Evolutionary conservation across 2,329 filamentous ascomycete genomes (phyloP).

Genomic region (Epichloe bromicola): DNA sequence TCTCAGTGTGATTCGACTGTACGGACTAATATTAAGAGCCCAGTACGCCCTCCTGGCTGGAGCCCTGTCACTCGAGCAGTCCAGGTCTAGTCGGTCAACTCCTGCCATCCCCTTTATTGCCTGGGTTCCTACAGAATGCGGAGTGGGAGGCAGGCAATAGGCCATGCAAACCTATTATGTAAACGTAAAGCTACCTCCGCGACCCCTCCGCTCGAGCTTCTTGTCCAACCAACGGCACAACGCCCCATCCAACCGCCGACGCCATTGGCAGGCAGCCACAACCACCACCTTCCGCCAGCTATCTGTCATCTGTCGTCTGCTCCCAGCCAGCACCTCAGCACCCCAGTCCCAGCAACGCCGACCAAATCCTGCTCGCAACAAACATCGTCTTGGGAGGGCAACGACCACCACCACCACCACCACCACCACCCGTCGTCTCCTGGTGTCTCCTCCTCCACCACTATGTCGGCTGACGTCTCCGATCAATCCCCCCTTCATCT

Average conservation of each 20-base stretch:
- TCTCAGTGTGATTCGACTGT: too few relatives aligned
- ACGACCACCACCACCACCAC: neutral
- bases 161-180: too few relatives aligned
- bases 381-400: neutral
- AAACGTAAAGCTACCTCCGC: slow-evolving; percentile 1
- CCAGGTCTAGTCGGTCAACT: too few relatives aligned
- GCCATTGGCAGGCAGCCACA: slow-evolving; percentile 2
- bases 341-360: neutral
- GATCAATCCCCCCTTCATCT: neutral
- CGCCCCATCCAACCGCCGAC: neutral
- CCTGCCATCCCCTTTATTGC: too few relatives aligned
- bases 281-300: neutral
- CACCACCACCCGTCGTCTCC: neutral
- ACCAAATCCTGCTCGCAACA: neutral
- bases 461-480: slow-evolving; percentile 7
- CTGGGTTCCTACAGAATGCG: too few relatives aligned
- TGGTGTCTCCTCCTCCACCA: neutral
- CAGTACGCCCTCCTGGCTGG: too few relatives aligned
- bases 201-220: neutral
- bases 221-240: neutral
- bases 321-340: neutral
- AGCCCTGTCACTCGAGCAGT: too few relatives aligned
- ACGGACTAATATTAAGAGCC: too few relatives aligned
- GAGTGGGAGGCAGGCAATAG: too few relatives aligned
- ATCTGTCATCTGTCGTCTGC: neutral